phyloP scores from a whole-genome alignment of 2,329 filamentous ascomycete genomes.

The Escovopsis sp. region DNA sequence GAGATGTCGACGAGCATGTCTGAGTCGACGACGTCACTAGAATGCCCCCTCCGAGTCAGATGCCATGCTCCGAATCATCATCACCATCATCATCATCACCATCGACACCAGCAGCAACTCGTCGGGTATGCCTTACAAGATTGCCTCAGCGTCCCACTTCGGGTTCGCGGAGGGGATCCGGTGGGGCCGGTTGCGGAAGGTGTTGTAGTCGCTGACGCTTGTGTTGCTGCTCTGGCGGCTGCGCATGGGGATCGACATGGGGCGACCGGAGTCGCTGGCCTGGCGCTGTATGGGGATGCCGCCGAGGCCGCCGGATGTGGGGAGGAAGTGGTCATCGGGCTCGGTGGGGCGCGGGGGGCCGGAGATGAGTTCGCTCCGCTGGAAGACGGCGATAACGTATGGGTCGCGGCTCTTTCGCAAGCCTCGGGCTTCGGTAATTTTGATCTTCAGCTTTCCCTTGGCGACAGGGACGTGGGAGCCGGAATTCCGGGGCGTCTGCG shows the following conservation, averaged over 20 bases:
- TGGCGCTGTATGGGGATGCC: slow-evolving; percentile 51
- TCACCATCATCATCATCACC: too few species aligned
- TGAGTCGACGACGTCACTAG: slow-evolving; percentile 84
- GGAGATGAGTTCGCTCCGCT: slow-evolving; percentile 92
- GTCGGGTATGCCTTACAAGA: slow-evolving; percentile 57
- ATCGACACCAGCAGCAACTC: too few species aligned
- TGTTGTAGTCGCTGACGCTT: slow-evolving; percentile 54
- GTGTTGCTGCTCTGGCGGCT: slow-evolving; percentile 95
- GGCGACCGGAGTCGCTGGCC: slow-evolving; percentile 66
- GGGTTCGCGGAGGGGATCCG: slow-evolving; percentile 57
- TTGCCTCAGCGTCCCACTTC: slow-evolving; percentile 88
- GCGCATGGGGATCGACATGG: slow-evolving; percentile 92
- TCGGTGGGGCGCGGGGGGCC: slow-evolving; percentile 58
- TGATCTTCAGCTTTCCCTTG: slow-evolving; percentile 80
- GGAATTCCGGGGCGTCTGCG: slow-evolving; percentile 36
- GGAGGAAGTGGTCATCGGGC: slow-evolving; percentile 37
- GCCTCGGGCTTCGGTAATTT: slow-evolving; percentile 73
- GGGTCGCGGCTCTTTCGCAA: slow-evolving; percentile 73
- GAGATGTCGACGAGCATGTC: slow-evolving; percentile 86
- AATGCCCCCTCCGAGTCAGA: slow-evolving; percentile 6
- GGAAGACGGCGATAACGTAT: slow-evolving; percentile 93
- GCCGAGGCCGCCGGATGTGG: slow-evolving; percentile 34
- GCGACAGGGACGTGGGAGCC: slow-evolving; percentile 53
- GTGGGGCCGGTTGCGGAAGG: slow-evolving; percentile 43
- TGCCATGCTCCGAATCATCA: background rate